Evolutionary conservation across 129 eudicot genomes (phyloP), one percentile per base, ranked within the genome.

Genomic region (Chrysanthemum makinoi): DNA sequence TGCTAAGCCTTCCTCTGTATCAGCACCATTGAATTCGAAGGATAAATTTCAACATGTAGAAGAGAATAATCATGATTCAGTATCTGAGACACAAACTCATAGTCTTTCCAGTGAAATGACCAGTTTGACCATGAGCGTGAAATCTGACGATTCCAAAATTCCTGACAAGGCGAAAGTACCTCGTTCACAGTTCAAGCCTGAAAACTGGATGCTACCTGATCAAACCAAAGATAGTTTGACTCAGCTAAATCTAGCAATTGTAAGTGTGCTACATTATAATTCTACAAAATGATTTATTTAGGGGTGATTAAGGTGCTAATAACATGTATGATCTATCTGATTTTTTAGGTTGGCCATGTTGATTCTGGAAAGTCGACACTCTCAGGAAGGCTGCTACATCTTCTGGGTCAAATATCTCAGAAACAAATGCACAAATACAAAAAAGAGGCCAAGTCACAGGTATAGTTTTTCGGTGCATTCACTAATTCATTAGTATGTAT

Each of bases 301-400:
- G 22, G 22, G 12, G 18, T 54, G n/a, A 52, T 22, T 70, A 18
- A 35, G 75, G 2, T 60, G 28, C 48, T 59, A 62, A 76, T 62
- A 60, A 35, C 9, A 18, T 39, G 35, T 26, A 20, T 52, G 6
- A 46, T 56, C 13, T 69, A 69, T 65, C 15, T 75, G 54, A 12
- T 56, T 72, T 58, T 65, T 19, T 75, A 95, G 99, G 99, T 95
- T 73, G 99, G 99, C 20, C 99, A 95, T 86, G 99, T 95, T 65
- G 99, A 95, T 81, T 90, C 99, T 77, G 99, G 99, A 64, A 95
- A 95, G 65, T 95, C 99, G 17, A 95, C 99, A 65, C 89, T 90
- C 50, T 95, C 99, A 12, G 99, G 99, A 81, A 87, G 99, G 80
- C 84, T 95, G 76, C 84, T 95, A 60, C 97, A 95, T 66, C 96